Evolutionary conservation across 768 basidiomycete species (phyloP).

Genomic region (Gloeophyllum trabeum): DNA sequence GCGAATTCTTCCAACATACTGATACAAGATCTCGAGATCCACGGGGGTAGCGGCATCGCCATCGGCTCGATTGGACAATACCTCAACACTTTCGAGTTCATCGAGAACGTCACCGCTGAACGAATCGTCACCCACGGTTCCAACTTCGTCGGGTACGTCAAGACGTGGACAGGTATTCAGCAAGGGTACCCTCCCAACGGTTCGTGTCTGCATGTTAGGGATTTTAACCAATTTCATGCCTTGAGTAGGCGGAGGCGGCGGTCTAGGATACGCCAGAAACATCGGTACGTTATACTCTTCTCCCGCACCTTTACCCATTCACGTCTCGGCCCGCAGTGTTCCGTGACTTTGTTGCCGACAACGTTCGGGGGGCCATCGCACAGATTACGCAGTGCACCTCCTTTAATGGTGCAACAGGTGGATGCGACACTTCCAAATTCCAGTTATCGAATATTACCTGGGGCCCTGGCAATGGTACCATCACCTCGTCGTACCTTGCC

Average conservation of each 20-base stretch:
- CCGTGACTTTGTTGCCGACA: conserved; percentile 13
- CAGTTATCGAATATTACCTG: conserved; percentile 22
- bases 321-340: conserved; percentile 10
- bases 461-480: conserved; percentile 16
- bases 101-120: conserved; percentile 9
- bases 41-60: conserved; percentile 26
- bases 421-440: conserved; percentile 22
- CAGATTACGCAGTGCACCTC: conserved; percentile 20
- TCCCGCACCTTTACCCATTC: no score
- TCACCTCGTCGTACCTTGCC: conserved; percentile 13
- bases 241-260: conserved; percentile 20
- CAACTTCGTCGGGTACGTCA: conserved; percentile 23
- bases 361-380: conserved; percentile 12
- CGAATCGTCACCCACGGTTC: no score
- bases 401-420: conserved; percentile 20
- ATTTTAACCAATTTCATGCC: neutral
- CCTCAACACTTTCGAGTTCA: conserved; percentile 15
- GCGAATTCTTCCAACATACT: conserved; percentile 30
- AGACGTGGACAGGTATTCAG: conserved; percentile 23
- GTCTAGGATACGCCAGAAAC: conserved; percentile 19
- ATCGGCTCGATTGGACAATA: conserved; percentile 29
- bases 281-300: conserved; percentile 10
- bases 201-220: conserved; percentile 2
- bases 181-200: conserved; percentile 23
- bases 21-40: conserved; percentile 25